These are phyloP conservation scores for Penicillium malachiteum DNA, from an alignment of 495 filamentous ascomycete species.

Conservation along the genomic window DNA sequence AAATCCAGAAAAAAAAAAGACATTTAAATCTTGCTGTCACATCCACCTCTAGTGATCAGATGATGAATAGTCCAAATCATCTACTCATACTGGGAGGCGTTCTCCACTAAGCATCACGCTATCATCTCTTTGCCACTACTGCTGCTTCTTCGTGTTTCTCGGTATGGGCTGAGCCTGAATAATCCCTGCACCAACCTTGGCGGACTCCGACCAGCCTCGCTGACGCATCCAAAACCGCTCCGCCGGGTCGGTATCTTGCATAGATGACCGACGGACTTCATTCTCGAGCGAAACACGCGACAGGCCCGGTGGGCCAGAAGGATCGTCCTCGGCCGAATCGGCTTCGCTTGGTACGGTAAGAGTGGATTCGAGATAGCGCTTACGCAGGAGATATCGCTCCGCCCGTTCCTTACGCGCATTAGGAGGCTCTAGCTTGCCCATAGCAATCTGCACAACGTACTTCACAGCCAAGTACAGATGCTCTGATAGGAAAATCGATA, in stretches of 20 bases:
- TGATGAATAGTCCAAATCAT: too few relatives aligned
- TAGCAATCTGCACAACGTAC: conserved; percentile 63
- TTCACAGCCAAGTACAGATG: conserved; percentile 78
- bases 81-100: too few relatives aligned
- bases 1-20: too few relatives aligned
- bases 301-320: conserved; percentile 32
- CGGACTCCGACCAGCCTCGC: conserved; percentile 51
- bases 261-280: conserved; percentile 62
- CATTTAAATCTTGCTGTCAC: too few relatives aligned
- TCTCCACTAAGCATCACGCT: too few relatives aligned
- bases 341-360: conserved; percentile 33
- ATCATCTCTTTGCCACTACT: conserved; percentile 28
- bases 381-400: conserved; percentile 71
- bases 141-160: conserved; percentile 56
- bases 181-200: conserved; percentile 53
- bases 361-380: conserved; percentile 61
- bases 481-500: conserved; percentile 84
- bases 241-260: conserved; percentile 52
- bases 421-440: conserved; percentile 80
- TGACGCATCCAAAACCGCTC: conserved; percentile 42
- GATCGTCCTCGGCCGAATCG: conserved; percentile 16
- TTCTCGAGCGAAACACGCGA: conserved; percentile 55
- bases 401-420: conserved; percentile 78
- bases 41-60: too few relatives aligned
- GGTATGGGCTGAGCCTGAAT: conserved; percentile 50